Base-by-base conservation (phyloP, 805 yeast genomes). In the Wickerhamomyces alni region DNA sequence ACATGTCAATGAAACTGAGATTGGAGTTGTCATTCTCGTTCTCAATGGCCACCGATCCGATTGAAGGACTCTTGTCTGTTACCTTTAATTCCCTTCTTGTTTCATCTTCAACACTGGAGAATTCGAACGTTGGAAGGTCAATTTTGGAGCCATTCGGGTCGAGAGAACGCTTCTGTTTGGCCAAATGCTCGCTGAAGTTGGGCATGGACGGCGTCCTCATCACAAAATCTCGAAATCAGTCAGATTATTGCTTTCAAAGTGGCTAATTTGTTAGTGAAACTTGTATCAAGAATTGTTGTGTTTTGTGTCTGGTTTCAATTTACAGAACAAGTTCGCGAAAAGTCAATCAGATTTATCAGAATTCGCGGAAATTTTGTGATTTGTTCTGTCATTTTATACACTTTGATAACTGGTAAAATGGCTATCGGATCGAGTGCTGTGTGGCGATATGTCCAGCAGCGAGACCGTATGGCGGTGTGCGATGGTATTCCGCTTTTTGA, bases 1-100 rank as follows among this genome's bases (percentile, higher is more conserved):
- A 65, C 48, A 65, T 44, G 34, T 64, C 66, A 31, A 65, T 62
- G 11, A 65, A 60, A 36, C 70, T 65, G 35, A 62, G 39, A 19
- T 52, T 56, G 5, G 58, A 59, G 30, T 54, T 58, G 8, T 54
- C 54, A 10, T 48, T n/a, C 12, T 26, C 28, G 28, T 10, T 6
- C 12, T 8, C 8, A 26, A n/a, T 8, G 28, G n/a, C n/a, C n/a
- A n/a, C n/a, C n/a, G n/a, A 13, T 10, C 12, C 6, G 5, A 10
- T 13, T 26, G 28, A 26, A 26, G 28, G 28, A n/a, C n/a, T 26
- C 13, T n/a, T 11, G 12, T 26, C 28, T 10, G n/a, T n/a, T n/a
- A n/a, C n/a, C n/a, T n/a, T n/a, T n/a, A n/a, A n/a, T n/a, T n/a
- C n/a, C n/a, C n/a, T n/a, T n/a, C 17, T 19, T 11, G 22, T 35